Percentiles rank a stretch among this genome's conserved stretches.
phyloP scores from a whole-genome alignment of 176 grass and related monocot genomes.

The Ampelocalamus luodianensis region DNA sequence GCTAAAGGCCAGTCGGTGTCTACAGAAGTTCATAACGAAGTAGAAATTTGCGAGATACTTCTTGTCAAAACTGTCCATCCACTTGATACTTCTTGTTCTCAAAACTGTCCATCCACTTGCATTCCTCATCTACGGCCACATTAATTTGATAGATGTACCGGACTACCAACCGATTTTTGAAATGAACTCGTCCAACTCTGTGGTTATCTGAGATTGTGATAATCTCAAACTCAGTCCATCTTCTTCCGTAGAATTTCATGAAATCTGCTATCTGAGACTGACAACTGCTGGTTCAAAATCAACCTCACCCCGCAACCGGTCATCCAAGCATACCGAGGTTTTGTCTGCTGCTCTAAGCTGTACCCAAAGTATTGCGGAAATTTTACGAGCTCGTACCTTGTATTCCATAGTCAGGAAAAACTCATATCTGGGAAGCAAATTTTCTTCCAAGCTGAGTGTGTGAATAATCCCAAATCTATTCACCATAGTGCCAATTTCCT shows the following conservation, averaged over 20 bases:
- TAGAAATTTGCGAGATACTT: background rate
- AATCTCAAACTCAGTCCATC: constrained; percentile 39
- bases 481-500: constrained; percentile 79
- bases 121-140: no score
- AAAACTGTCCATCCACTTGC: background rate
- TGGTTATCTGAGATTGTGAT: constrained; percentile 20
- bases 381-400: constrained; percentile 75
- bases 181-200: background rate
- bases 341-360: constrained; percentile 71
- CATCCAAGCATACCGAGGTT: constrained; percentile 73
- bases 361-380: constrained; percentile 97
- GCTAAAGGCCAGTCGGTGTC: background rate
- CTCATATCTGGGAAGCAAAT: constrained; percentile 84
- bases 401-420: constrained; percentile 84
- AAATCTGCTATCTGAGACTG: constrained; percentile 68
- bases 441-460: constrained; percentile 80
- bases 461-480: constrained; percentile 80
- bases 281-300: constrained; percentile 74
- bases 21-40: background rate
- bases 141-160: background rate
- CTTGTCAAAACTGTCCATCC: background rate
- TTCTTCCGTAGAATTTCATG: constrained; percentile 66
- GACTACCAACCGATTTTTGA: background rate
- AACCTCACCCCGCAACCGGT: constrained; percentile 63
- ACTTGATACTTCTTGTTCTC: background rate